Evolutionary conservation across 2,329 filamentous ascomycete genomes (phyloP).

Genomic region (Curvularia sp.): DNA sequence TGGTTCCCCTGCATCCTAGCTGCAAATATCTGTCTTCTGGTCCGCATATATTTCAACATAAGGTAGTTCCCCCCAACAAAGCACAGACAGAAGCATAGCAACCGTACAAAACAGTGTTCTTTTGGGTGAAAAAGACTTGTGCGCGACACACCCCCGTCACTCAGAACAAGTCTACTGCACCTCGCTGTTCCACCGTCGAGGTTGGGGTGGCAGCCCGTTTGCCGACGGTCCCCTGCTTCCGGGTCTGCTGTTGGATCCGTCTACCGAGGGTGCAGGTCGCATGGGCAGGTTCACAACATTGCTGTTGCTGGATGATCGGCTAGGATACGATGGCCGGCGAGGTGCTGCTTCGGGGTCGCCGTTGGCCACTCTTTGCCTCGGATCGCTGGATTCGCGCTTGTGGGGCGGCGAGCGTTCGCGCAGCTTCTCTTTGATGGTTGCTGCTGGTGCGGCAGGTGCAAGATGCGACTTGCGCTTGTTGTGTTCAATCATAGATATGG

Average conservation of each 20-base stretch:
- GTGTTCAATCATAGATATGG: constrained; percentile 88
- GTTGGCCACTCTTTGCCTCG: constrained; percentile 33
- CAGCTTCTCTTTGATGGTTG: constrained; percentile 54
- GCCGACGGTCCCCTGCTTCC: constrained; percentile 30
- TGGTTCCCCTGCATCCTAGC: neutral
- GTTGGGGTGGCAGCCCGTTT: constrained; percentile 17
- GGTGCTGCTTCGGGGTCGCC: constrained; percentile 39
- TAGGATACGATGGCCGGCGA: constrained; percentile 52
- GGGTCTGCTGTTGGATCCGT: constrained; percentile 37
- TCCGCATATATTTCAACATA: neutral
- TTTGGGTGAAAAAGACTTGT: neutral
- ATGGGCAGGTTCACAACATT: constrained; percentile 56
- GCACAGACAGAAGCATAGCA: neutral
- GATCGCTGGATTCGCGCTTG: constrained; percentile 33
- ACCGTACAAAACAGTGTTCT: neutral
- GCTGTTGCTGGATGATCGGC: constrained; percentile 54
- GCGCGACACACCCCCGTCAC: too few species aligned
- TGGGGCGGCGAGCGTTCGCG: constrained; percentile 45
- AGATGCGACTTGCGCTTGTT: constrained; percentile 96
- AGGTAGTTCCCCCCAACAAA: too few species aligned
- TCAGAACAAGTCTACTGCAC: constrained; percentile 34
- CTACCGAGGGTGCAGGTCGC: constrained; percentile 52
- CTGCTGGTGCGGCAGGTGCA: constrained; percentile 77
- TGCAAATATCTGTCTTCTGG: neutral
- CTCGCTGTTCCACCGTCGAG: constrained; percentile 46